Conservation (phyloP, 148 eudicot genomes). For the Vaccinium myrtillus region DNA sequence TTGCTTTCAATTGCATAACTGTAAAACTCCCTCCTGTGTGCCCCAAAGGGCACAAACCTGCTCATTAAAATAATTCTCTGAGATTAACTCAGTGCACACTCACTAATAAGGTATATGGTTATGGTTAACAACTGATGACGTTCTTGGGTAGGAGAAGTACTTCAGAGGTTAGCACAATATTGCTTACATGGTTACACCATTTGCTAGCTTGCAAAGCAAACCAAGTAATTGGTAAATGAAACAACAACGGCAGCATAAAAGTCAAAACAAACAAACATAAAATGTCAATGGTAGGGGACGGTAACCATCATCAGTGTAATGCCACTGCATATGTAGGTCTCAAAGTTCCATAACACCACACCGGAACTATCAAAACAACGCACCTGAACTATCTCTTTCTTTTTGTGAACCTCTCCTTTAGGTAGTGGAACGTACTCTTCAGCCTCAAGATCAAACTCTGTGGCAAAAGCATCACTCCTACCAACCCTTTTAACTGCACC, state of each 20-base stretch:
- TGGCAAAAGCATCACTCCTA: constrained; percentile 98
- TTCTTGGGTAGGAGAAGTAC: neutral
- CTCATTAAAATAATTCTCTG: neutral
- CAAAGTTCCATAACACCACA: neutral
- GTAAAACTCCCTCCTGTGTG: neutral
- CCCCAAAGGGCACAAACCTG: neutral
- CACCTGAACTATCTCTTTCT: constrained; percentile 99
- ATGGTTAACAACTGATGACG: neutral
- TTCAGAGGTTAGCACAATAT: neutral
- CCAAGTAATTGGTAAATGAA: neutral
- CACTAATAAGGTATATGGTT: neutral
- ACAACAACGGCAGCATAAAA: neutral
- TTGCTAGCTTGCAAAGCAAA: neutral
- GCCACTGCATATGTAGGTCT: constrained; percentile 8
- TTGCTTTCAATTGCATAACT: constrained; percentile 5
- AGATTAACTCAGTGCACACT: neutral
- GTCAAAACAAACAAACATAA: neutral
- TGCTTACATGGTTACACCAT: neutral
- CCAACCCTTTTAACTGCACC: constrained; percentile 99
- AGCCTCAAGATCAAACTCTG: constrained; percentile 98
- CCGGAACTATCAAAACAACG: neutral
- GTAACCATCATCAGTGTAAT: neutral
- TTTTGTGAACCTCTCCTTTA: constrained; percentile 98
- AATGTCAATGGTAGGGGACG: neutral
- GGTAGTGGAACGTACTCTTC: constrained; percentile 99